Conservation (phyloP, 805 yeast genomes). For the Saccharomycopsis malanga region DNA sequence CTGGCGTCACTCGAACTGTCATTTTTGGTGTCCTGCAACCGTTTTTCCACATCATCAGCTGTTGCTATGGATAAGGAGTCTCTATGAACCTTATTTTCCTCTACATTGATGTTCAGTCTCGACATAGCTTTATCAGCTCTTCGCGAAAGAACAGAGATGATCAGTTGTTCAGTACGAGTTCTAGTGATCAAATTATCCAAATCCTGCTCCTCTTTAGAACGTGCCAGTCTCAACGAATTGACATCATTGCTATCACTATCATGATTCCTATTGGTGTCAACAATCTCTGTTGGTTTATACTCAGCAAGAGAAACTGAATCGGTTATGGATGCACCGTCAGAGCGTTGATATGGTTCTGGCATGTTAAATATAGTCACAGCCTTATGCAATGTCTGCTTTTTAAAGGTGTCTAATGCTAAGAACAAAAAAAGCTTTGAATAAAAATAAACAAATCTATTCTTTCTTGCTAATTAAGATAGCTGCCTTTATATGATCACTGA, state of each 20-base stretch:
- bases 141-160: slow-evolving; percentile 28
- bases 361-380: too few relatives aligned
- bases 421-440: too few relatives aligned
- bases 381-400: too few relatives aligned
- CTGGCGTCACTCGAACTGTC: neutral
- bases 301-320: neutral
- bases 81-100: neutral
- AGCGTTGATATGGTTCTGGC: too few relatives aligned
- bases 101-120: neutral
- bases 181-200: slow-evolving; percentile 28
- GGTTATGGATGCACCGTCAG: too few relatives aligned
- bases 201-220: neutral
- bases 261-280: neutral
- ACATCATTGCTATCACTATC: neutral
- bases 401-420: too few relatives aligned
- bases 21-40: neutral
- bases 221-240: too few relatives aligned
- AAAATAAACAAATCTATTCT: too few relatives aligned
- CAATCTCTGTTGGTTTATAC: neutral
- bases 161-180: slow-evolving; percentile 36
- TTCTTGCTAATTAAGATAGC: too few relatives aligned
- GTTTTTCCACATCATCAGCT: neutral
- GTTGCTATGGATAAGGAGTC: too few relatives aligned
- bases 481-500: too few relatives aligned
- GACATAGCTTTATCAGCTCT: slow-evolving; percentile 7